A percentile compares a stretch with the other conserved stretches of the same genome.
phyloP scores from a whole-genome alignment of 352 stramenopile species.

The Salisapilia sapeloensis region DNA sequence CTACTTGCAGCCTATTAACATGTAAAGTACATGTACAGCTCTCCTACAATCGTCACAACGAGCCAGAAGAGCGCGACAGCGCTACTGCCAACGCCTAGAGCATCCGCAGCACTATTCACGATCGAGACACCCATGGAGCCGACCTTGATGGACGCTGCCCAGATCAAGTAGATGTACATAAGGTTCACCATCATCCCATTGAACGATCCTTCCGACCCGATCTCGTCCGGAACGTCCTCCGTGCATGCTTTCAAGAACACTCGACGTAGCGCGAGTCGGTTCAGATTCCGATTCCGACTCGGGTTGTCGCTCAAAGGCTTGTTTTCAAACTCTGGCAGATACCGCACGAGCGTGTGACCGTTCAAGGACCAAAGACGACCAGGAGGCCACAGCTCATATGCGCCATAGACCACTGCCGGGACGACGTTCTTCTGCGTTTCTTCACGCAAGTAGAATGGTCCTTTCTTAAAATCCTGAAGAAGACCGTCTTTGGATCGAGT shows the following conservation, averaged over 20 bases:
- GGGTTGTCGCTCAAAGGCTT: too few relatives aligned
- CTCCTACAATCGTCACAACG: slow-evolving; percentile 23
- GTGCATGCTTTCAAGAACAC: slow-evolving; percentile 62
- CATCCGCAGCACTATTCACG: slow-evolving; percentile 18
- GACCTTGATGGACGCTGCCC: slow-evolving; percentile 50
- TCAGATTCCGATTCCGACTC: slow-evolving; percentile 59
- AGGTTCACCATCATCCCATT: slow-evolving; percentile 51
- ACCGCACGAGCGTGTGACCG: slow-evolving; percentile 49
- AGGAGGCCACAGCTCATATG: slow-evolving; percentile 67
- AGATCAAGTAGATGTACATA: slow-evolving; percentile 43
- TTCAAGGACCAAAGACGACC: slow-evolving; percentile 21
- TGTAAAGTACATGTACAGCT: slow-evolving; percentile 66
- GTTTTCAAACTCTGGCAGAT: slow-evolving; percentile 55
- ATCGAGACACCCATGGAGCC: slow-evolving; percentile 18
- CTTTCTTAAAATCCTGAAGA: slow-evolving; percentile 79
- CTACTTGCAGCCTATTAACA: slow-evolving; percentile 32
- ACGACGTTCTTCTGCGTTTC: slow-evolving; percentile 74
- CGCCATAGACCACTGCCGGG: slow-evolving; percentile 57
- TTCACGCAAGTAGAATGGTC: slow-evolving; percentile 68
- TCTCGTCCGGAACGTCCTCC: slow-evolving; percentile 50
- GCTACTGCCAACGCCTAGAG: slow-evolving; percentile 38
- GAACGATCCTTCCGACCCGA: slow-evolving; percentile 22
- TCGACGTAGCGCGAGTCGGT: slow-evolving; percentile 58
- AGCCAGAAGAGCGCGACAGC: slow-evolving; percentile 40
- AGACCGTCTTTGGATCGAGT: slow-evolving; percentile 69